These are phyloP conservation scores for Ceratopteris richardii DNA, from an alignment of 75 land plant species.

Conservation along the genomic window DNA sequence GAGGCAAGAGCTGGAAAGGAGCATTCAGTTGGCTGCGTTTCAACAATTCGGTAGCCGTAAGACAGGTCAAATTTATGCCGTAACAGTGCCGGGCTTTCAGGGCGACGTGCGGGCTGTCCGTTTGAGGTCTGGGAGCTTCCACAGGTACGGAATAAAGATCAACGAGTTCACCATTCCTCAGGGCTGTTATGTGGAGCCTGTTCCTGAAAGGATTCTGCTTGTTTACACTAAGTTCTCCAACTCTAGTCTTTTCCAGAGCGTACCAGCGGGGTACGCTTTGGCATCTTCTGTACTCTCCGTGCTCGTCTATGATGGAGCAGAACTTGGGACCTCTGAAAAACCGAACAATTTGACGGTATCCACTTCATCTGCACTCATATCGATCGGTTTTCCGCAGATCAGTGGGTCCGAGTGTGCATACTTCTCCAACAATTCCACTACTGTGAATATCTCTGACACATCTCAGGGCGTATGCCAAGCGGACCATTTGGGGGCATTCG, in stretches of 20 bases:
- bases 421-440: background rate
- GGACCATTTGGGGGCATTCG: slow-evolving; percentile 53
- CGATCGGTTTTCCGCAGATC: slow-evolving; percentile 25
- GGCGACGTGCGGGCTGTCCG: slow-evolving; percentile 48
- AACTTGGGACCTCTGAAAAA: slow-evolving; percentile 39
- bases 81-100: slow-evolving; percentile 33
- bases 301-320: slow-evolving; percentile 51
- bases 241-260: slow-evolving; percentile 35
- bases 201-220: slow-evolving; percentile 49
- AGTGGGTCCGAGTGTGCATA: background rate
- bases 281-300: slow-evolving; percentile 63
- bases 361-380: slow-evolving; percentile 33
- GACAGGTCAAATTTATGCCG: slow-evolving; percentile 47
- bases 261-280: slow-evolving; percentile 30
- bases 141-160: slow-evolving; percentile 27
- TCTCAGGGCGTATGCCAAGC: slow-evolving; percentile 26
- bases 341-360: slow-evolving; percentile 29
- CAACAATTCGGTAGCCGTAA: slow-evolving; percentile 33
- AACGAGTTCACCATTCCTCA: slow-evolving; percentile 43
- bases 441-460: background rate
- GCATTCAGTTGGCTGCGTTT: slow-evolving; percentile 26
- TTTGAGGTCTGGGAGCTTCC: slow-evolving; percentile 59
- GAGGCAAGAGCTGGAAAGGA: background rate
- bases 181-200: slow-evolving; percentile 34
- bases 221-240: slow-evolving; percentile 75